phyloP scores from a whole-genome alignment of 805 yeast species.

The Pichia cabralensis region DNA sequence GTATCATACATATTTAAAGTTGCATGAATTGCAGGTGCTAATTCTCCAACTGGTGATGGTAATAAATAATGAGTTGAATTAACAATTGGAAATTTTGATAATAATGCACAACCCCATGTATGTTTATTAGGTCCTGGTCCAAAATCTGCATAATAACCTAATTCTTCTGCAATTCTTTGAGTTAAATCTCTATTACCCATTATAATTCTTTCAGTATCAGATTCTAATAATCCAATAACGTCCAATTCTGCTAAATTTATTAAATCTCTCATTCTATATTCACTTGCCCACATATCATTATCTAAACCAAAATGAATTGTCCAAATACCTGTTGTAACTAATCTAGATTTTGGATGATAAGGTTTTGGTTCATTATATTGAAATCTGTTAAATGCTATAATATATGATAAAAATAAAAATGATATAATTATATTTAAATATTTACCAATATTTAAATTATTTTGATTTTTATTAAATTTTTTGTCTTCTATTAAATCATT shows the following conservation, averaged over 20 bases:
- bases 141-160: conserved; percentile 90
- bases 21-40: conserved; percentile 97
- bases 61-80: conserved; percentile 83
- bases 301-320: conserved; percentile 95
- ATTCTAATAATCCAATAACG: conserved; percentile 81
- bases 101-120: conserved; percentile 93
- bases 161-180: conserved; percentile 81
- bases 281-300: conserved; percentile 97
- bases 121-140: conserved; percentile 98
- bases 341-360: conserved; percentile 54
- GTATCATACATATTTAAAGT: conserved; percentile 87
- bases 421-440: conserved; percentile 21
- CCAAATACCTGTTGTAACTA: conserved; percentile 96
- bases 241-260: conserved; percentile 83
- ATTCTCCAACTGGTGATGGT: conserved; percentile 96
- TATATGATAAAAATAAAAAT: conserved; percentile 35
- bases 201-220: conserved; percentile 86
- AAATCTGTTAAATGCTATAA: conserved; percentile 47
- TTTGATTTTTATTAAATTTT: background rate
- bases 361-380: conserved; percentile 56
- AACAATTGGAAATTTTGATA: conserved; percentile 90
- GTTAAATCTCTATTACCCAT: conserved; percentile 96
- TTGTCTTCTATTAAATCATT: conserved; percentile 1
- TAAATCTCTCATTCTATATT: conserved; percentile 77
- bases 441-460: conserved; percentile 6